Evolutionary conservation across 1,284 basidiomycete genomes (phyloP).

Genomic region (Marasmius fiardii): DNA sequence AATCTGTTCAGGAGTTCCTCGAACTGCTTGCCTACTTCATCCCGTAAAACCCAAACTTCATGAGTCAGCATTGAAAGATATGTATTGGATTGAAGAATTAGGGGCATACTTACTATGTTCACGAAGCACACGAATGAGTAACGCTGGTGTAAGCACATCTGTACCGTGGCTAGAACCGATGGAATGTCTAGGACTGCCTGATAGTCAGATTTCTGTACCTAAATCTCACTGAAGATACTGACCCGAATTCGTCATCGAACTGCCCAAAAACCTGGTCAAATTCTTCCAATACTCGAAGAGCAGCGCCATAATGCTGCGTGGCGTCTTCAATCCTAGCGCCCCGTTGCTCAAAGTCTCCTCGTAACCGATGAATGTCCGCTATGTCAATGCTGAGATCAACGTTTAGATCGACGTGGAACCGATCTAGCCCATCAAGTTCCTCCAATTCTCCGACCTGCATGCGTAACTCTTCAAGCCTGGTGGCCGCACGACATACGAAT

Average conservation of each 20-base stretch:
- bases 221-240: constrained; percentile 14
- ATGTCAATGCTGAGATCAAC: constrained; percentile 60
- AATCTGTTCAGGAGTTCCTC: constrained; percentile 57
- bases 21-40: constrained; percentile 55
- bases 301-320: constrained; percentile 48
- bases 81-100: background rate
- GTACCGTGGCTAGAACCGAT: constrained; percentile 31
- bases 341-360: constrained; percentile 56
- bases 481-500: constrained; percentile 60
- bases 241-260: constrained; percentile 49
- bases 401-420: constrained; percentile 43
- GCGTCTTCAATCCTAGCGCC: constrained; percentile 47
- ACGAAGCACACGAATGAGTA: constrained; percentile 66
- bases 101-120: constrained; percentile 63
- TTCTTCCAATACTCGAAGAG: constrained; percentile 53
- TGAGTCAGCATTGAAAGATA: background rate
- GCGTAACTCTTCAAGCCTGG: constrained; percentile 66
- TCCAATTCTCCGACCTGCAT: constrained; percentile 58
- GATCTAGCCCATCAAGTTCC: constrained; percentile 41
- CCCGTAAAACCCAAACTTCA: constrained; percentile 72
- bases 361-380: constrained; percentile 60
- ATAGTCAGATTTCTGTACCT: constrained; percentile 9
- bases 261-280: constrained; percentile 50
- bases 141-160: constrained; percentile 64
- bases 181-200: constrained; percentile 42